Percentiles rank a stretch among this genome's conserved stretches.
Evolutionary conservation across 2,329 filamentous ascomycete species (phyloP).

Genomic region (Cladosporium austrohemisphaericum): DNA sequence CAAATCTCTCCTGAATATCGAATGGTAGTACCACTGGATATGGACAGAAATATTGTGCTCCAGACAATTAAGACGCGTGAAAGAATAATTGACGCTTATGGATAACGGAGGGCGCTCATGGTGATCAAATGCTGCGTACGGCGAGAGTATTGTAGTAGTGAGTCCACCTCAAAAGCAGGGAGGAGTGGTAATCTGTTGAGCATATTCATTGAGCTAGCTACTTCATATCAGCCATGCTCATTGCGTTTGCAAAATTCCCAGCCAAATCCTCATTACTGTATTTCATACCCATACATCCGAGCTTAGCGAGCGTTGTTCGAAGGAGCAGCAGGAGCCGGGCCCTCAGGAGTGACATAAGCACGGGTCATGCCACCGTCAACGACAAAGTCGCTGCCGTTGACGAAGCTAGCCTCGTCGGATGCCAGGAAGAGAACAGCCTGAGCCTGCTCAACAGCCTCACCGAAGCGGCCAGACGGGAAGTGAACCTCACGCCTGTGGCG

Average conservation of each 20-base stretch:
- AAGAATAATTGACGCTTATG: no score
- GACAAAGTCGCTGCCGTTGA: constrained; percentile 87
- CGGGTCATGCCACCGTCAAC: constrained; percentile 95
- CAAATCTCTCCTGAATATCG: no score
- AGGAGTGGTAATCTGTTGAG: not conserved
- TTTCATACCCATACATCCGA: not conserved
- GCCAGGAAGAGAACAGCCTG: constrained; percentile 84
- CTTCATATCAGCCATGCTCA: constrained; percentile 10
- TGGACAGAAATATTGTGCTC: no score
- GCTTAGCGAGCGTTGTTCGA: constrained; percentile 31
- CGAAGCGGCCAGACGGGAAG: constrained; percentile 83
- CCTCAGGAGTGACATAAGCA: constrained; percentile 70
- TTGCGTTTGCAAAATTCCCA: not conserved
- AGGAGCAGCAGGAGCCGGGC: constrained; percentile 52
- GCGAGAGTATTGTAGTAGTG: no score
- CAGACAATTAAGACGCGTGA: no score
- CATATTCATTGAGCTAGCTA: constrained; percentile 9
- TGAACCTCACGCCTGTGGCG: constrained; percentile 79
- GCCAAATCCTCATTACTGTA: not conserved
- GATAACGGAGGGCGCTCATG: no score
- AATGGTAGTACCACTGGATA: no score
- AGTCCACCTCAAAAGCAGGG: no score
- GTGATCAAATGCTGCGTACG: no score
- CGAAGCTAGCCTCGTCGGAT: constrained; percentile 82
- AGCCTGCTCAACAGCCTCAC: constrained; percentile 90